These are phyloP conservation scores for Kurtzmaniella cleridarum DNA, from an alignment of 805 yeast genomes.

Conservation along the genomic window DNA sequence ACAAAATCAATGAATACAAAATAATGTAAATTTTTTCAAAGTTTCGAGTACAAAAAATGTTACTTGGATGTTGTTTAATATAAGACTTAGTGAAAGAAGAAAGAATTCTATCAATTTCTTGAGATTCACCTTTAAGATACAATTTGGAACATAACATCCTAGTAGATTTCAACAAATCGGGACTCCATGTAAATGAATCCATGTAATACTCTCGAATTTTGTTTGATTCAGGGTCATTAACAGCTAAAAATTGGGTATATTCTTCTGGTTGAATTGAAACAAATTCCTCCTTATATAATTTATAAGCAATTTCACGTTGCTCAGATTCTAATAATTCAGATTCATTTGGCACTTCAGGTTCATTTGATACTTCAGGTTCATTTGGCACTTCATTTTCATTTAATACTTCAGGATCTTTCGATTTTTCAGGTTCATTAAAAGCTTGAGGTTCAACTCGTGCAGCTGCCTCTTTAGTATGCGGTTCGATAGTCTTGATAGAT, in stretches of 20 bases:
- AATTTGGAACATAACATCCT: slow-evolving; percentile 57
- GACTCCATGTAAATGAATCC: slow-evolving; percentile 42
- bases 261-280: slow-evolving; percentile 40
- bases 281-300: slow-evolving; percentile 35
- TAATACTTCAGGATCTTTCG: not conserved
- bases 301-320: slow-evolving; percentile 28
- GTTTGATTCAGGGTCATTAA: slow-evolving; percentile 32
- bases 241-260: slow-evolving; percentile 38
- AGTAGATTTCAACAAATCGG: slow-evolving; percentile 52
- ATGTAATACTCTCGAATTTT: slow-evolving; percentile 39
- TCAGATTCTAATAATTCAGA: slow-evolving; percentile 11
- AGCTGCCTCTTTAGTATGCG: not conserved
- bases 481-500: not conserved
- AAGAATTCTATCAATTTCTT: slow-evolving; percentile 69
- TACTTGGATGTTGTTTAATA: slow-evolving; percentile 43
- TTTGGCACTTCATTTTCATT: not conserved
- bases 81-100: slow-evolving; percentile 65
- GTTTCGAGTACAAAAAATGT: slow-evolving; percentile 45
- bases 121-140: slow-evolving; percentile 80
- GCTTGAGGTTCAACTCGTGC: not conserved
- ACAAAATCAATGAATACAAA: slow-evolving; percentile 62
- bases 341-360: slow-evolving; percentile 1
- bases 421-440: slow-evolving; percentile 1
- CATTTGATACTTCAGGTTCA: no score
- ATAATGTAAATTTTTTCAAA: slow-evolving; percentile 60